phyloP scores from a whole-genome alignment of 2,329 filamentous ascomycete species.

The Graphilbum sp. region DNA sequence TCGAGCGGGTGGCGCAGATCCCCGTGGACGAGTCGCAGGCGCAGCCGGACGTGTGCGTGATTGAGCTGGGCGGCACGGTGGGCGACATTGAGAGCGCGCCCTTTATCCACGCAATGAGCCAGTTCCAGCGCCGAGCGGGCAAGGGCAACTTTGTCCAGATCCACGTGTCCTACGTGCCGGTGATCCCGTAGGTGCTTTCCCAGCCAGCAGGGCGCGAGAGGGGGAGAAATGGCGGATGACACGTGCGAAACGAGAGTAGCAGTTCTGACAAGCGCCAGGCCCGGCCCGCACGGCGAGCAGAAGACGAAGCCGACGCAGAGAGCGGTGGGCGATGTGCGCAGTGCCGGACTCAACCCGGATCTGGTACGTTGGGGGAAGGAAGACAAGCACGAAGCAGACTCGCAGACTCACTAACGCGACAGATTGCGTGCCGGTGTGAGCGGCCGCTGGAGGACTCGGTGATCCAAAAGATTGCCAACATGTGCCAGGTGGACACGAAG shows the following conservation, averaged over 20 bases:
- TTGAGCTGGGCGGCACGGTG: constrained; percentile 47
- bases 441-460: constrained; percentile 55
- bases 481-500: constrained; percentile 71
- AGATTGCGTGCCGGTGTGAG: constrained; percentile 90
- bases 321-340: constrained; percentile 70
- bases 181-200: constrained; percentile 21
- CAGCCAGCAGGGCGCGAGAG: not conserved
- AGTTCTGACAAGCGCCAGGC: constrained; percentile 6
- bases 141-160: constrained; percentile 76
- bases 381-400: not conserved
- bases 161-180: constrained; percentile 74
- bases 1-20: constrained; percentile 68
- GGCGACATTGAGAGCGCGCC: constrained; percentile 75
- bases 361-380: constrained; percentile 29
- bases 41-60: constrained; percentile 83
- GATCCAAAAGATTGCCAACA: constrained; percentile 73
- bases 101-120: constrained; percentile 73
- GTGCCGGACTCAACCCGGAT: constrained; percentile 58
- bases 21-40: constrained; percentile 73
- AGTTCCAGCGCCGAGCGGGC: constrained; percentile 56
- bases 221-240: not conserved
- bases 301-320: constrained; percentile 97
- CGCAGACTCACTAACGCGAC: not conserved
- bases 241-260: not conserved
- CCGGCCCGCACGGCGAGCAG: constrained; percentile 41